phyloP scores from a whole-genome alignment of 305 asterid genomes.

The Fraxinus dipetala region DNA sequence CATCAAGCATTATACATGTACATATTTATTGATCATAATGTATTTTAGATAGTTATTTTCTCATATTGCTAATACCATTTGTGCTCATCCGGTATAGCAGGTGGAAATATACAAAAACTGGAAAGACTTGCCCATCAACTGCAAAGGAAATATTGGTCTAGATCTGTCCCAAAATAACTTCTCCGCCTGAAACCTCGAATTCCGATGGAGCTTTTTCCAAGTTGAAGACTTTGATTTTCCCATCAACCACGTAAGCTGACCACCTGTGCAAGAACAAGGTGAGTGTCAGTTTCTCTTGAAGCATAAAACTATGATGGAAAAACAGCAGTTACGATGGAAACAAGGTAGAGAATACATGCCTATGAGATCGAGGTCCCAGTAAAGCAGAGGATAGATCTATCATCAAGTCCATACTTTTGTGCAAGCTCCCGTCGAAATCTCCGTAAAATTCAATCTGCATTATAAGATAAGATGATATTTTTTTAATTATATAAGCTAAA shows the following conservation, averaged over 20 bases:
- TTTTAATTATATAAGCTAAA: neutral
- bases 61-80: neutral
- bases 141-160: constrained; percentile 23
- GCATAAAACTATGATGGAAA: neutral
- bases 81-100: neutral
- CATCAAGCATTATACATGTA: neutral
- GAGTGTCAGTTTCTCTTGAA: neutral
- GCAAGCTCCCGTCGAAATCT: constrained; percentile 93
- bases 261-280: constrained; percentile 46
- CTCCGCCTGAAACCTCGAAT: constrained; percentile 82
- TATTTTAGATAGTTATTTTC: neutral
- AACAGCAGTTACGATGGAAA: neutral
- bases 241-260: constrained; percentile 88
- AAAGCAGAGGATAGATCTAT: constrained; percentile 74
- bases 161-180: constrained; percentile 69
- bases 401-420: constrained; percentile 71
- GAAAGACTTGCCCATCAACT: neutral
- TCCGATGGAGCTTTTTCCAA: constrained; percentile 84
- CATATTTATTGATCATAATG: neutral
- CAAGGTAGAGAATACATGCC: constrained; percentile 32
- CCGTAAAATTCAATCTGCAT: constrained; percentile 89
- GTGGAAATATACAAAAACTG: neutral
- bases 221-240: constrained; percentile 70
- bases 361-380: constrained; percentile 85
- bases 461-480: neutral